Evolutionary conservation across 2,329 filamentous ascomycete genomes (phyloP), one percentile per base, ranked within the genome.

Genomic region (Diaporthe caulivora): DNA sequence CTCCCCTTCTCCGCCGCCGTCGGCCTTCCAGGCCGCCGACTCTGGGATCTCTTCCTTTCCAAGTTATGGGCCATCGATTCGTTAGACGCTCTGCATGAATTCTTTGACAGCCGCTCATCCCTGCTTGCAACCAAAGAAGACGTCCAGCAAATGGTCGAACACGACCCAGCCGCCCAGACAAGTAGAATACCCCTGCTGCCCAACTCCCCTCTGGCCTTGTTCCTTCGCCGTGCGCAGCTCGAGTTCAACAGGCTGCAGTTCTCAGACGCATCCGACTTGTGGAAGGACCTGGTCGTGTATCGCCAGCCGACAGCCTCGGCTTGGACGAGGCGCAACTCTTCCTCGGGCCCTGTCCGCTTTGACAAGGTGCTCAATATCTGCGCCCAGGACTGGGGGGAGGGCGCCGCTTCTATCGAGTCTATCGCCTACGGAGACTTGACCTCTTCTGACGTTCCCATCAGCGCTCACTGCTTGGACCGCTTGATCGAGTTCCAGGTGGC

Each of bases 401-500:
- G 83, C 0, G 84, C 86, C 2, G 83, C 86, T 60, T 83, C 82
- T 18, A 76, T 89, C 75, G 84, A 85, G 0, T 83, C 83, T 3
- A 85, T 88, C 3, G 84, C 85, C 0, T 90, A 91, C 72, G 88
- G 87, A 7, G 86, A 87, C 71, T 86, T 89, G 83, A 82, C 88
- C 53, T 74, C 77, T n/a, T 55, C 70, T 9, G 53, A 83, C 1
- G 76, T 88, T 21, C 82, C 87, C 2, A 87, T 94, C 71, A 97
- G 94, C 81, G 91, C 91, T 0, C 92, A 96, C 77, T 95, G 97
- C 79, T 87, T 97, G 10, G 94, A 97, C 80, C 90, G 90, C 40
- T 85, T 98, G 37, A 84, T 98, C 26, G 94, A 97, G 77, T 97
- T 97, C 77, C 95, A 98, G 79, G 92, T 98, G 49, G 92, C 94